Conservation (phyloP, 495 filamentous ascomycete species). For the Aspergillus ostianus region DNA sequence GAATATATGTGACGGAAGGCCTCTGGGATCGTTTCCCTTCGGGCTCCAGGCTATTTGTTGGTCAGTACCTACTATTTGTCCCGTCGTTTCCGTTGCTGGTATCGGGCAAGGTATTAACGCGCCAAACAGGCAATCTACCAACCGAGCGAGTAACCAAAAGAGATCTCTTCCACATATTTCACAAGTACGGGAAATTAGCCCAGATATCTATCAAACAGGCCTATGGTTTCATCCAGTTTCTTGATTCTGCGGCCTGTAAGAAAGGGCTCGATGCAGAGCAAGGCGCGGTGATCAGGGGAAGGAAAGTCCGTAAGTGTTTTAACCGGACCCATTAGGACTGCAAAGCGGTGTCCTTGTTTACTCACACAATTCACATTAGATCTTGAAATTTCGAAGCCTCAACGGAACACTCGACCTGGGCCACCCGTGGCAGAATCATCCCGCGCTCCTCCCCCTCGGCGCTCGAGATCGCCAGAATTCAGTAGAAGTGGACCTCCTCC, state of each 20-base stretch:
- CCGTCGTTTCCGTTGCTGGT: conserved; percentile 3
- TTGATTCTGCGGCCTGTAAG: conserved; percentile 69
- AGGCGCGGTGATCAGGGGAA: conserved; percentile 71
- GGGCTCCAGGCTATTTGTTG: conserved; percentile 86
- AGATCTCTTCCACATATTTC: conserved; percentile 88
- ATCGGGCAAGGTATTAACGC: background rate
- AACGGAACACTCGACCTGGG: conserved; percentile 66
- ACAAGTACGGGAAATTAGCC: conserved; percentile 79
- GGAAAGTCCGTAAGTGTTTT: conserved; percentile 81
- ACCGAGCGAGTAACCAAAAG: conserved; percentile 91
- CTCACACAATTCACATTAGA: conserved; percentile 50
- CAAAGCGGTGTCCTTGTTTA: background rate
- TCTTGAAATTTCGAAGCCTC: conserved; percentile 88
- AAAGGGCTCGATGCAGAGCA: conserved; percentile 74
- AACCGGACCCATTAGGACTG: background rate
- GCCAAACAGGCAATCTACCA: conserved; percentile 75
- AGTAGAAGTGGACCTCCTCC: conserved; percentile 43
- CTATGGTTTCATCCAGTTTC: conserved; percentile 95
- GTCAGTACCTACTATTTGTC: conserved; percentile 52
- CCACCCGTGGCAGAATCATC: conserved; percentile 37
- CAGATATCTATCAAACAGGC: conserved; percentile 97
- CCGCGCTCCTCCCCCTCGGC: conserved; percentile 42
- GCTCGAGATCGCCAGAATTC: conserved; percentile 73
- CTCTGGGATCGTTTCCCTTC: conserved; percentile 92
- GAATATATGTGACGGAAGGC: conserved; percentile 78